These are phyloP conservation scores for Paramarasmius palmivorus DNA, from an alignment of 1,284 basidiomycete species.

Conservation along the genomic window DNA sequence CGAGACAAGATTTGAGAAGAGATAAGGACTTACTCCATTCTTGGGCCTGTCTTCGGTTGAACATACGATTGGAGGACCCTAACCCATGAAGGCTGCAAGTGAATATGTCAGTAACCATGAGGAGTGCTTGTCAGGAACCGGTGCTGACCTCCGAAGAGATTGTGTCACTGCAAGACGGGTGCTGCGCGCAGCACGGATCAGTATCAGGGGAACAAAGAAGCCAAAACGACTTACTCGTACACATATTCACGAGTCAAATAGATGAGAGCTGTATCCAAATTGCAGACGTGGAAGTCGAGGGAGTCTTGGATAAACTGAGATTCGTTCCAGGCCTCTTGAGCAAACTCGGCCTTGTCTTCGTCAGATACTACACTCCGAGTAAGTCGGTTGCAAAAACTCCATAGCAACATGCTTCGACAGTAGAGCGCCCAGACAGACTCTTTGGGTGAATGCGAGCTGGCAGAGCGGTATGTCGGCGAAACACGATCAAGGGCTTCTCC, in stretches of 20 bases:
- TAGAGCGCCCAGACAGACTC: constrained; percentile 79
- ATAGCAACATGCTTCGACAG: constrained; percentile 76
- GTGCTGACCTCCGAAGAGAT: constrained; percentile 61
- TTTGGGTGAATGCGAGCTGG: constrained; percentile 52
- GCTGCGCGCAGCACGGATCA: constrained; percentile 34
- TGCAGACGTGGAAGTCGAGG: constrained; percentile 66
- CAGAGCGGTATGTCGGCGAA: constrained; percentile 37
- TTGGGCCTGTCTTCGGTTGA: constrained; percentile 67
- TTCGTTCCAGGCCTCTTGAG: constrained; percentile 61
- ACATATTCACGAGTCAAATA: constrained; percentile 73
- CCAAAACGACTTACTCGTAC: constrained; percentile 59
- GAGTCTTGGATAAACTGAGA: constrained; percentile 63
- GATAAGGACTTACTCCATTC: constrained; percentile 67
- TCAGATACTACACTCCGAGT: constrained; percentile 37
- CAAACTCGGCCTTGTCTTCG: constrained; percentile 55
- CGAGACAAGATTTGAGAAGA: not conserved
- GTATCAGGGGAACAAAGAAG: constrained; percentile 13
- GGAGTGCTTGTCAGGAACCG: constrained; percentile 24
- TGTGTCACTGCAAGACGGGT: constrained; percentile 68
- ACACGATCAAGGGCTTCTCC: constrained; percentile 60
- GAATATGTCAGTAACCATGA: constrained; percentile 15
- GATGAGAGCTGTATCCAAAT: constrained; percentile 61
- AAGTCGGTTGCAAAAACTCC: constrained; percentile 64
- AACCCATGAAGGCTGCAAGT: constrained; percentile 45
- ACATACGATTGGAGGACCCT: constrained; percentile 42